Base-by-base conservation (phyloP, 2,329 filamentous ascomycete species). In the Trichoderma guizhouense region DNA sequence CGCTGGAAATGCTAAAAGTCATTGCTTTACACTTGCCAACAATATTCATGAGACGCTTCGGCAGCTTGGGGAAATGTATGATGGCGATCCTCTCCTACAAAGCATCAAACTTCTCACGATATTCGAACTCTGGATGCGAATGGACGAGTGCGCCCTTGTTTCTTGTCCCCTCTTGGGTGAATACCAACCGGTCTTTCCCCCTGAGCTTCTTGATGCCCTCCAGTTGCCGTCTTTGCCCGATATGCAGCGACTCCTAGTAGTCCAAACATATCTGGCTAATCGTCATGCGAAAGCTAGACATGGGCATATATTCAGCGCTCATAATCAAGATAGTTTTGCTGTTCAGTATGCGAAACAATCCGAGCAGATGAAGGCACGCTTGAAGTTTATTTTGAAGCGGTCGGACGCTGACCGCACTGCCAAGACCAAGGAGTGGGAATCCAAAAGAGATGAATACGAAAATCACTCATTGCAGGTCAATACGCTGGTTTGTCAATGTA, bases 171-270 rank as follows among this genome's bases (percentile, higher is more conserved):
- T 91, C 0, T 78, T 93, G 0, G 34, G 63, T 0, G 79, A 87
- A 0, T 90, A 86, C 67, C 81, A 86, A 14, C 87, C 89, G 0
- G 80, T 82, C 0, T 86, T 93, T 61, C 73, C 78, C 0, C 79
- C 85, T 0, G 80, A 85, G 3, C 76, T 86, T 0, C 79, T 93
- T 1, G 84, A 92, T 75, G 80, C 84, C 3, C 80, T 93, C 0
- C 86, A 89, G 4, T 74, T 92, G 0, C 79, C 85, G 0, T 79
- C 77, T 0, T 73, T 79, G 1, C 55, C 75, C 1, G 85, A 89
- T 11, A 85, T 92, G 84, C 32, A 75, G 0, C 84, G 87, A 0
- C 81, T 92, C 0, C 80, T 83, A 0, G 2, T 21, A 6, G 73
- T 78, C 2, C 75, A 79, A 34, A 5, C 14, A 5, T 72, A 76